Evolutionary conservation across 2,329 filamentous ascomycete species (phyloP).

Genomic region (Phaeosphaeriaceae sp.): DNA sequence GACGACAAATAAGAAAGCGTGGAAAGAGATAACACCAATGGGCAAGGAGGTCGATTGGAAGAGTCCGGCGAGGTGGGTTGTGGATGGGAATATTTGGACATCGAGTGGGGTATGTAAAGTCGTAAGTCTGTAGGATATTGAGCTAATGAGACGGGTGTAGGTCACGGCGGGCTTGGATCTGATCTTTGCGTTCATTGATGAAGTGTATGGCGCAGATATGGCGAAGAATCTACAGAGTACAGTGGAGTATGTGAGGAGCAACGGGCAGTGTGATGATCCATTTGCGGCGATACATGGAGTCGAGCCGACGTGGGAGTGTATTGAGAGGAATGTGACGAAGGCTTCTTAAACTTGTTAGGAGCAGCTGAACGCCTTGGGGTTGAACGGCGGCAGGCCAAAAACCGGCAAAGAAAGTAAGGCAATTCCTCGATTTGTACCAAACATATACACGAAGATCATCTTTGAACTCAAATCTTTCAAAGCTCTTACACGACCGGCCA

Average conservation of each 20-base stretch:
- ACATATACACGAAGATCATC: not conserved
- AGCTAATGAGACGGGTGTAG: not conserved
- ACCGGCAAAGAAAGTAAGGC: too few species aligned
- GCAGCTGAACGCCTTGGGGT: too few species aligned
- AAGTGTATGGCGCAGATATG: not conserved
- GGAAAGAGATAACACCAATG: not conserved
- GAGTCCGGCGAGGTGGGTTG: not conserved
- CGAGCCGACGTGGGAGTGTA: not conserved
- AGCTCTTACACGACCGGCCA: conserved; percentile 54
- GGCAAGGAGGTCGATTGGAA: not conserved
- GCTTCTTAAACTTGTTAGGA: not conserved
- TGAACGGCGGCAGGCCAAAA: too few species aligned
- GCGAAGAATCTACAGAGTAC: not conserved
- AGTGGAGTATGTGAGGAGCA: not conserved
- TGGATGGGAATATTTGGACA: not conserved
- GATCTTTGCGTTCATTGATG: not conserved
- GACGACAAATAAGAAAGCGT: not conserved
- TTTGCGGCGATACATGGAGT: not conserved
- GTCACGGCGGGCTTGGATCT: not conserved
- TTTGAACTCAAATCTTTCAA: not conserved
- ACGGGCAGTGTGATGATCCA: not conserved
- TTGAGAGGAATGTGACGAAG: not conserved
- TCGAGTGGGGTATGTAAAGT: not conserved
- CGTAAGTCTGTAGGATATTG: too few species aligned
- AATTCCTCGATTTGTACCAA: not conserved